phyloP scores from a whole-genome alignment of 2,329 filamentous ascomycete genomes.

The Sphaerulina musiva region DNA sequence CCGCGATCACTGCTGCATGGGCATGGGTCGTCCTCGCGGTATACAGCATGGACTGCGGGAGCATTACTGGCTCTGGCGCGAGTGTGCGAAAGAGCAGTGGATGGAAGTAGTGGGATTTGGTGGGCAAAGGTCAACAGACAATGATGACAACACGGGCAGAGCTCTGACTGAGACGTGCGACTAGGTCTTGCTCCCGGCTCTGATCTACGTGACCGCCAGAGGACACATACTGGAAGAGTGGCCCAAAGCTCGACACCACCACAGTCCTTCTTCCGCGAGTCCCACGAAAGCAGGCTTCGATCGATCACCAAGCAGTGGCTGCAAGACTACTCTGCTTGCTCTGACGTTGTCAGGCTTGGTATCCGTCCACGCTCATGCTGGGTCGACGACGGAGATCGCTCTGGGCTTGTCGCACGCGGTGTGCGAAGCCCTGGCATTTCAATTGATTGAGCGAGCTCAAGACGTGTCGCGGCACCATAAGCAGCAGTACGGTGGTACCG shows the following conservation, averaged over 20 bases:
- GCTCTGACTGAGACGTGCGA: constrained; percentile 23
- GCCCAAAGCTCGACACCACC: not conserved
- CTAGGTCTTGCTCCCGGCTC: constrained; percentile 28
- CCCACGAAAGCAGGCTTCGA: constrained; percentile 16
- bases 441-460: constrained; percentile 36
- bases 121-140: constrained; percentile 39
- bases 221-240: constrained; percentile 16
- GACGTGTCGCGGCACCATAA: constrained; percentile 18
- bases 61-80: constrained; percentile 38
- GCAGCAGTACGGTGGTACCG: constrained; percentile 25
- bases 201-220: constrained; percentile 21
- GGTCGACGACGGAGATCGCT: constrained; percentile 33
- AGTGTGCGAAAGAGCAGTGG: constrained; percentile 42
- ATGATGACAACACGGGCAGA: not conserved
- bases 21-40: constrained; percentile 25
- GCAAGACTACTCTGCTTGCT: constrained; percentile 30
- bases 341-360: constrained; percentile 34
- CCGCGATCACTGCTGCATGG: constrained; percentile 16
- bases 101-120: constrained; percentile 40
- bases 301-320: constrained; percentile 19
- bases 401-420: constrained; percentile 41
- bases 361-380: constrained; percentile 33
- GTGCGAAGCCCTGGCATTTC: constrained; percentile 37
- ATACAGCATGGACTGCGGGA: constrained; percentile 37
- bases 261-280: constrained; percentile 2